Conservation (phyloP, 148 eudicot genomes). For the Heliosperma pusillum region DNA sequence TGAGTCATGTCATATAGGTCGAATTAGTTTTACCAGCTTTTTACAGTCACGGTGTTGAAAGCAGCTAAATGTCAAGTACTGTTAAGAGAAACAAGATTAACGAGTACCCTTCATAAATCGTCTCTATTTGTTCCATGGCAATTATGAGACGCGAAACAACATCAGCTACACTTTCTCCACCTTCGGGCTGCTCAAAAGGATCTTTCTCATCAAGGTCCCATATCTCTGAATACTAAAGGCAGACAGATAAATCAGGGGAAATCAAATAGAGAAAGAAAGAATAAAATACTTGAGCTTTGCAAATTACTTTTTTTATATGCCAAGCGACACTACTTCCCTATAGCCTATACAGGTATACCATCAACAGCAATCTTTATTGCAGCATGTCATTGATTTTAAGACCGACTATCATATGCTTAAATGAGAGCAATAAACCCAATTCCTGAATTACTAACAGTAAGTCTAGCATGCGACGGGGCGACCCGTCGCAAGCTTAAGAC, state of each 20-base stretch:
- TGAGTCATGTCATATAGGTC: background rate
- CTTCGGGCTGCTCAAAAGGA: slow-evolving; percentile 70
- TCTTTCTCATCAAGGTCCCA: slow-evolving; percentile 85
- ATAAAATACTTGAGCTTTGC: background rate
- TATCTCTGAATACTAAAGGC: slow-evolving; percentile 66
- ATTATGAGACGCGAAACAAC: slow-evolving; percentile 75
- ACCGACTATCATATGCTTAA: background rate
- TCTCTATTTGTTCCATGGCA: slow-evolving; percentile 61
- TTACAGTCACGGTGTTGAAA: background rate
- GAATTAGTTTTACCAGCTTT: background rate
- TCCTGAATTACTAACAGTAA: too few species aligned
- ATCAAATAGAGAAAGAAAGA: background rate
- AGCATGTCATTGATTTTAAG: background rate
- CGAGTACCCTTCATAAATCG: slow-evolving; percentile 59
- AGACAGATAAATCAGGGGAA: slow-evolving; percentile 3
- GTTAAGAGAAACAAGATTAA: background rate
- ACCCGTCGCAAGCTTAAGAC: too few species aligned
- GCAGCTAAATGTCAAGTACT: slow-evolving; percentile 3
- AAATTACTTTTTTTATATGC: background rate
- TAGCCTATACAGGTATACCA: background rate
- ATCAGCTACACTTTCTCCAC: slow-evolving; percentile 95
- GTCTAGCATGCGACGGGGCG: too few species aligned
- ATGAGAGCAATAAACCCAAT: background rate
- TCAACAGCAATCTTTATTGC: background rate
- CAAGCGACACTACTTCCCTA: background rate